Percentiles rank a stretch among this genome's conserved stretches.
These are phyloP conservation scores for Nakazawaea ishiwadae DNA, from an alignment of 805 yeast species.

Conservation along the genomic window DNA sequence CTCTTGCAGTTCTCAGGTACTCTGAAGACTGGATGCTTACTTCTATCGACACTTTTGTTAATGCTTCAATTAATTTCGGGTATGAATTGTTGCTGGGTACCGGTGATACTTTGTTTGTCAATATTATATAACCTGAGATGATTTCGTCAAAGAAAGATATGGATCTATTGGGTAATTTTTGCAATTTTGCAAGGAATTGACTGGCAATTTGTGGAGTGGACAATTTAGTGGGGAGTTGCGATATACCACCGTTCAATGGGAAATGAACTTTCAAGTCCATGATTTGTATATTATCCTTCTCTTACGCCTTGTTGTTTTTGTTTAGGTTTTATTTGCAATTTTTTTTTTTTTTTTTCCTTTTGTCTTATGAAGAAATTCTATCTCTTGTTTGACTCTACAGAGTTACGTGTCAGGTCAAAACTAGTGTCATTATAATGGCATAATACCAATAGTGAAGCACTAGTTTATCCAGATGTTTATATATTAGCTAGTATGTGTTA, in stretches of 20 bases:
- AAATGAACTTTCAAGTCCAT: constrained; percentile 11
- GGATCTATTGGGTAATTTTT: constrained; percentile 6
- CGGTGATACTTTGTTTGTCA: neutral
- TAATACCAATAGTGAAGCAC: no score
- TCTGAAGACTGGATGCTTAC: constrained; percentile 10
- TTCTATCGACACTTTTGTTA: constrained; percentile 7
- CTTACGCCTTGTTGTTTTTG: neutral
- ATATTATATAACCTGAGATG: constrained; percentile 5
- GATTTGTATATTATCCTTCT: neutral
- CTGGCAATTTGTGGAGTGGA: neutral
- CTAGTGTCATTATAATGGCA: no score
- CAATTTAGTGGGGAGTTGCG: neutral
- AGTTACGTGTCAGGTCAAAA: no score
- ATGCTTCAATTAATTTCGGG: neutral
- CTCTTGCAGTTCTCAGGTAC: neutral
- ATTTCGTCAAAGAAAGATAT: constrained; percentile 11
- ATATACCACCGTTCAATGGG: constrained; percentile 4
- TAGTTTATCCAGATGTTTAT: no score
- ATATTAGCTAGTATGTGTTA: no score
- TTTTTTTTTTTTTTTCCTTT: no score
- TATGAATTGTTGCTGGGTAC: neutral
- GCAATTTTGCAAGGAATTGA: neutral
- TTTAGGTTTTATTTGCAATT: neutral
- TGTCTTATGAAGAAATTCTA: no score
- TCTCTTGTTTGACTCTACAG: no score